Percentiles rank a stretch among this genome's conserved stretches.
Conservation (phyloP, 768 basidiomycete genomes). For the Kwoniella bestiolae region DNA sequence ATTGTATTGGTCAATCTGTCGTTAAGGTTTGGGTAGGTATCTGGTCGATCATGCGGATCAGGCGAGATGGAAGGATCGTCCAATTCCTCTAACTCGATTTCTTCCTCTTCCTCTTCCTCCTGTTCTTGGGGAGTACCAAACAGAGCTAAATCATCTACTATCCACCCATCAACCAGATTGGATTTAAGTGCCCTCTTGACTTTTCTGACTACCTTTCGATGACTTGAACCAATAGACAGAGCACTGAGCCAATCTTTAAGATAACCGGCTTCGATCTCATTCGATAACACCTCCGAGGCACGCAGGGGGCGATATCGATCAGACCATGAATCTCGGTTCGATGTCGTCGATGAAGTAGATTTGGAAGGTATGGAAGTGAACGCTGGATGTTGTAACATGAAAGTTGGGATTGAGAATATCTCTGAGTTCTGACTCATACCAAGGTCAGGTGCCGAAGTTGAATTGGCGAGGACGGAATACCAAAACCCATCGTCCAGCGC, state of each 20-base stretch:
- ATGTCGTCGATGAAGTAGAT: neutral
- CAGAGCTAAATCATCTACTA: slow-evolving; percentile 53
- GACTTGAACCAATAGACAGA: slow-evolving; percentile 43
- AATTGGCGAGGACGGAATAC: neutral
- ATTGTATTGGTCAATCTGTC: slow-evolving; percentile 77
- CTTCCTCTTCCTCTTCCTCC: slow-evolving; percentile 25
- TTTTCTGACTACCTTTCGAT: slow-evolving; percentile 47
- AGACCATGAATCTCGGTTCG: slow-evolving; percentile 49
- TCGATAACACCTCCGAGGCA: slow-evolving; percentile 52
- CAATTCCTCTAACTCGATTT: slow-evolving; percentile 27
- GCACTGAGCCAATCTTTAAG: slow-evolving; percentile 54
- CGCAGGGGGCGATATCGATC: slow-evolving; percentile 50
- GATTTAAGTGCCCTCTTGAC: slow-evolving; percentile 35
- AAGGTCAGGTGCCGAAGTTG: neutral
- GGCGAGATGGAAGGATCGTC: slow-evolving; percentile 24
- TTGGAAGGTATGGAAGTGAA: slow-evolving; percentile 20
- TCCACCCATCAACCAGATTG: slow-evolving; percentile 49
- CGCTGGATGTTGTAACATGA: slow-evolving; percentile 29
- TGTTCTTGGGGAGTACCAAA: slow-evolving; percentile 27
- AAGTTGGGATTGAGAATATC: neutral
- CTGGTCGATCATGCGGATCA: slow-evolving; percentile 26
- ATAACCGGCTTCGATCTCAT: slow-evolving; percentile 53
- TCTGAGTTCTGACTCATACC: neutral
- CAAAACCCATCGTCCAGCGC: slow-evolving; percentile 11
- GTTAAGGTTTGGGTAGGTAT: slow-evolving; percentile 31